These are phyloP conservation scores for Viola odorata DNA, from an alignment of 345 rosid genomes.

Conservation along the genomic window DNA sequence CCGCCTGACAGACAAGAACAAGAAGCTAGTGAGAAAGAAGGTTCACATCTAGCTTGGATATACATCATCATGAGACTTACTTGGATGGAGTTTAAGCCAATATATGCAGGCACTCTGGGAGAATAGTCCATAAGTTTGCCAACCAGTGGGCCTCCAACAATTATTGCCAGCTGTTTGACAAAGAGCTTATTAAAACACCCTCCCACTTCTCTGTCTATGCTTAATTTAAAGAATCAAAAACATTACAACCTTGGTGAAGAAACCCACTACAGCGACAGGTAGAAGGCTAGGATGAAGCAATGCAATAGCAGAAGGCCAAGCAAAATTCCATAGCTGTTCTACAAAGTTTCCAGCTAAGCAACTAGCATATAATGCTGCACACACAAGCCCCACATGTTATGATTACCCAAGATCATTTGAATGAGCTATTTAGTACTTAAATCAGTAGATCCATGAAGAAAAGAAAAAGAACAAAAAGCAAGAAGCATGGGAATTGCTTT, in stretches of 20 bases:
- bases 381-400: conserved; percentile 13
- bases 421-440: not conserved
- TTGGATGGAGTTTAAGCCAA: conserved; percentile 66
- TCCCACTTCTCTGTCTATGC: not conserved
- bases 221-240: not conserved
- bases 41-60: not conserved
- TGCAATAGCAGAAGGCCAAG: conserved; percentile 96
- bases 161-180: conserved; percentile 51
- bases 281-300: conserved; percentile 89
- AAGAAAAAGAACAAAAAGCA: not conserved
- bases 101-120: conserved; percentile 79
- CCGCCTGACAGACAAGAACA: conserved; percentile 45
- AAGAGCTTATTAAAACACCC: conserved; percentile 9
- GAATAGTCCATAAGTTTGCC: conserved; percentile 86
- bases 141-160: conserved; percentile 80
- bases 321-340: conserved; percentile 90
- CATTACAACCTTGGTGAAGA: conserved; percentile 57
- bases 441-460: not conserved
- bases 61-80: conserved; percentile 25
- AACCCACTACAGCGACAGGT: conserved; percentile 91
- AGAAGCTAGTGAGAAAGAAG: not conserved
- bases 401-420: not conserved
- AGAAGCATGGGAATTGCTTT: not conserved
- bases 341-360: conserved; percentile 78
- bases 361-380: conserved; percentile 68